A percentile compares a stretch with the other conserved stretches of the same genome.
These are phyloP conservation scores for Crithidia bombi DNA, from an alignment of 208 protist genomes.

Conservation along the genomic window DNA sequence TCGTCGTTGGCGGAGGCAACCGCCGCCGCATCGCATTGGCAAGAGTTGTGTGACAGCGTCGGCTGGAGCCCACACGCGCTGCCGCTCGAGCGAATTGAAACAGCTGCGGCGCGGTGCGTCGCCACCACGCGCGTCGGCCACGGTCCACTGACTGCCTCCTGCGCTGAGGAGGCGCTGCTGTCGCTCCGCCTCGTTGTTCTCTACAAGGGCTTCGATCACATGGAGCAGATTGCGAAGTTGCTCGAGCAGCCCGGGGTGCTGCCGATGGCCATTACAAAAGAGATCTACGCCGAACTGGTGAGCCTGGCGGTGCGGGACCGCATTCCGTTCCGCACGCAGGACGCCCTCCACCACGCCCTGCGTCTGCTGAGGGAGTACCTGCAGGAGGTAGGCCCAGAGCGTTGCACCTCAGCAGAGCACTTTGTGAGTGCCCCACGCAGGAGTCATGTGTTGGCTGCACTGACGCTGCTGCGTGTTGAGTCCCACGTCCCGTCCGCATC, in stretches of 20 bases:
- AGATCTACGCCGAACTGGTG: constrained; percentile 64
- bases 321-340: constrained; percentile 32
- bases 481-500: background rate
- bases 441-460: constrained; percentile 30
- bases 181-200: constrained; percentile 62
- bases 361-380: constrained; percentile 35
- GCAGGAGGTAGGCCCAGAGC: constrained; percentile 39
- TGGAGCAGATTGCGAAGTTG: constrained; percentile 51
- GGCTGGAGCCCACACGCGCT: constrained; percentile 66
- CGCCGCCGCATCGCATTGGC: constrained; percentile 44
- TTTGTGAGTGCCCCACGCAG: constrained; percentile 31
- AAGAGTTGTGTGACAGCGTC: constrained; percentile 46
- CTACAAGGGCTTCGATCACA: constrained; percentile 59
- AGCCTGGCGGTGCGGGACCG: constrained; percentile 77
- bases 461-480: constrained; percentile 25
- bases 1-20: constrained; percentile 19
- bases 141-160: constrained; percentile 19
- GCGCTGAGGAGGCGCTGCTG: constrained; percentile 53
- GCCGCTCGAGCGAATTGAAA: constrained; percentile 41
- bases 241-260: constrained; percentile 35
- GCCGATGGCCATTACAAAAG: constrained; percentile 39
- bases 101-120: constrained; percentile 35
- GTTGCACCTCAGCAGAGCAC: constrained; percentile 38
- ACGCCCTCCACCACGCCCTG: constrained; percentile 29
- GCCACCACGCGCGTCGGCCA: constrained; percentile 28